Evolutionary conservation across 164 flowering plant species (phyloP).

Genomic region (Nymphaea thermarum): DNA sequence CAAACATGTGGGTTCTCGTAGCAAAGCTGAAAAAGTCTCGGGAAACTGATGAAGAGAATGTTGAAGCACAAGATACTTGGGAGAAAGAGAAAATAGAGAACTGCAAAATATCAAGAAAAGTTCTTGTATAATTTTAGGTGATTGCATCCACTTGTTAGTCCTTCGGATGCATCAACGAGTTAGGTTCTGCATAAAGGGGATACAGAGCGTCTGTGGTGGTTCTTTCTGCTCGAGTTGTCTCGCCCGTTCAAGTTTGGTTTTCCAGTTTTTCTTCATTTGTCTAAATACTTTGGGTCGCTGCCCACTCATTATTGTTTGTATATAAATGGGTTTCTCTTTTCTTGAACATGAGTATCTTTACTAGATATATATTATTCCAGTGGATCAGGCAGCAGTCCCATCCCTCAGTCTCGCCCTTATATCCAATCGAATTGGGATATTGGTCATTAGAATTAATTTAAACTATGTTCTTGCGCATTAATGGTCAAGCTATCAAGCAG

Average conservation of each 20-base stretch:
- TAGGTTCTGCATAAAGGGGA: too few relatives aligned
- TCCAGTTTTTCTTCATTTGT: neutral
- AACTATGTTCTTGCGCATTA: too few relatives aligned
- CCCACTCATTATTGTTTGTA: neutral
- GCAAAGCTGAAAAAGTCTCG: constrained; percentile 74
- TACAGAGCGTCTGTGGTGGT: too few relatives aligned
- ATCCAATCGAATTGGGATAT: too few relatives aligned
- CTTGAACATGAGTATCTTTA: too few relatives aligned
- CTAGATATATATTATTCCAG: too few relatives aligned
- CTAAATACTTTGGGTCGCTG: neutral
- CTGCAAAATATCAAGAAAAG: neutral
- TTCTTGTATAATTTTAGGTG: neutral
- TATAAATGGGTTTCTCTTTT: neutral
- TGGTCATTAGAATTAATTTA: too few relatives aligned
- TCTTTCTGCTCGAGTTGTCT: neutral
- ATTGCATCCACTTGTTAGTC: neutral
- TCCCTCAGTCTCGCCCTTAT: too few relatives aligned
- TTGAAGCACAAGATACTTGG: neutral
- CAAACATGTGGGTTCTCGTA: constrained; percentile 99
- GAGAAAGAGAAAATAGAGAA: neutral
- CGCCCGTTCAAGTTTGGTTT: neutral
- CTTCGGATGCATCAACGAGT: neutral
- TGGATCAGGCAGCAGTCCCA: too few relatives aligned
- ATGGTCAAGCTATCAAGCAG: too few relatives aligned
- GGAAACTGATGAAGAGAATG: constrained; percentile 19